phyloP scores from a whole-genome alignment of 257 asterid genomes.

The Coffea eugenioides region DNA sequence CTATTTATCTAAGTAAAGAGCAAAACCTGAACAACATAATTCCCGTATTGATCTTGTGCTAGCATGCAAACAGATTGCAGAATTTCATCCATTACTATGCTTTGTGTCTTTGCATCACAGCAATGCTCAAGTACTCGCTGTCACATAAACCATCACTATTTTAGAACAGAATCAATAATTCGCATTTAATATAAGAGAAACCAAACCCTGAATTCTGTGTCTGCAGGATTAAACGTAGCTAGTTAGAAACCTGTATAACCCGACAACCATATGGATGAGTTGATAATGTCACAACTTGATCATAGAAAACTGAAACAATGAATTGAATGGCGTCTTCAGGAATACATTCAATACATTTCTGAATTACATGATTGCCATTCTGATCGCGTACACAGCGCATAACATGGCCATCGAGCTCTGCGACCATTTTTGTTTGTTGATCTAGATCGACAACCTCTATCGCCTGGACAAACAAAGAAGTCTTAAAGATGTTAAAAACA shows the following conservation, averaged over 20 bases:
- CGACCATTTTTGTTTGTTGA: slow-evolving; percentile 65
- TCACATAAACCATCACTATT: slow-evolving; percentile 15
- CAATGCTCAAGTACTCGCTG: slow-evolving; percentile 88
- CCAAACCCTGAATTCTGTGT: not conserved
- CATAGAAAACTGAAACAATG: slow-evolving; percentile 55
- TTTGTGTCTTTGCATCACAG: slow-evolving; percentile 53
- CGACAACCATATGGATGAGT: slow-evolving; percentile 92
- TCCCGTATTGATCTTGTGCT: slow-evolving; percentile 87
- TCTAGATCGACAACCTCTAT: slow-evolving; percentile 72
- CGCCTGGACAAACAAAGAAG: slow-evolving; percentile 43
- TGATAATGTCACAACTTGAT: slow-evolving; percentile 67
- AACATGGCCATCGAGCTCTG: slow-evolving; percentile 77
- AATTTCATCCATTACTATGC: slow-evolving; percentile 66
- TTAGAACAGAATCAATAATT: slow-evolving; percentile 23
- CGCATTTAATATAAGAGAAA: not conserved
- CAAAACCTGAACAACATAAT: slow-evolving; percentile 79
- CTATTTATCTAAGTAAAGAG: not conserved
- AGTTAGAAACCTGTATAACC: slow-evolving; percentile 63
- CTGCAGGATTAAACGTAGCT: not conserved
- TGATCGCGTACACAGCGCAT: slow-evolving; percentile 88
- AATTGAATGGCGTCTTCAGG: slow-evolving; percentile 67
- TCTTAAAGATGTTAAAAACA: not conserved
- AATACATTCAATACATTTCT: slow-evolving; percentile 81
- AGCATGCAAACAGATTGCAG: slow-evolving; percentile 60
- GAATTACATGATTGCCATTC: slow-evolving; percentile 84